Evolutionary conservation across 176 grass and related monocot genomes (phyloP).

Genomic region (Stipa capillata): DNA sequence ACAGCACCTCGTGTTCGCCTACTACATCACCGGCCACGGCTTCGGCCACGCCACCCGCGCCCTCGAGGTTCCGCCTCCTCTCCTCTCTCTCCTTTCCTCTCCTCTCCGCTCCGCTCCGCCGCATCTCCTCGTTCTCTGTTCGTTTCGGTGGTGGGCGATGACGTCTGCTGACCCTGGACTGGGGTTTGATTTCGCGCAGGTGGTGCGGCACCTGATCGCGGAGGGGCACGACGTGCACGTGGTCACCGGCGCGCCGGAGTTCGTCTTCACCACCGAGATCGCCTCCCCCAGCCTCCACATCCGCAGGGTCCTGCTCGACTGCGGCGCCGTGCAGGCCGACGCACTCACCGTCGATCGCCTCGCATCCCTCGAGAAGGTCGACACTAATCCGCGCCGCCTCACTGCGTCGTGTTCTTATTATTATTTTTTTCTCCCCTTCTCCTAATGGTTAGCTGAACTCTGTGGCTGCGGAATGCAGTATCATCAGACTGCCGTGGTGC

Average conservation of each 20-base stretch:
- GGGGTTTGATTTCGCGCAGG: conserved; percentile 15
- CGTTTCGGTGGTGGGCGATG: background rate
- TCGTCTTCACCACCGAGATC: conserved; percentile 96
- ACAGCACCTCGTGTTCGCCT: conserved; percentile 67
- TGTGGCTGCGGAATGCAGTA: conserved; percentile 45
- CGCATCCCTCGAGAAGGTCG: conserved; percentile 88
- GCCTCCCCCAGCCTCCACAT: conserved; percentile 68
- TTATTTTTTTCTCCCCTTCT: background rate
- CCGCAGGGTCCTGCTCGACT: conserved; percentile 92
- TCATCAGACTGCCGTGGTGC: conserved; percentile 88
- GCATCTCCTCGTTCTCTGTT: background rate
- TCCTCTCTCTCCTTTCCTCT: background rate
- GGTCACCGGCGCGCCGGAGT: conserved; percentile 76
- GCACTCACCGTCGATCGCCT: conserved; percentile 92
- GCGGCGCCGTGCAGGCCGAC: conserved; percentile 97
- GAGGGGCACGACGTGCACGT: conserved; percentile 93
- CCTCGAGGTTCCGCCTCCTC: conserved; percentile 47
- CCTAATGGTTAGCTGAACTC: background rate
- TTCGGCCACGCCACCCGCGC: conserved; percentile 96
- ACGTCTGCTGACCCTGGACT: too few species aligned
- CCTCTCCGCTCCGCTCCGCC: too few species aligned
- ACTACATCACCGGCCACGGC: conserved; percentile 93
- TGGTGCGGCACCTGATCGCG: conserved; percentile 81
- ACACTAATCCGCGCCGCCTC: background rate
- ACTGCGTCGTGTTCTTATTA: background rate